These are phyloP conservation scores for Cladophialophora chaetospira DNA, from an alignment of 2,329 filamentous ascomycete species.

Conservation along the genomic window DNA sequence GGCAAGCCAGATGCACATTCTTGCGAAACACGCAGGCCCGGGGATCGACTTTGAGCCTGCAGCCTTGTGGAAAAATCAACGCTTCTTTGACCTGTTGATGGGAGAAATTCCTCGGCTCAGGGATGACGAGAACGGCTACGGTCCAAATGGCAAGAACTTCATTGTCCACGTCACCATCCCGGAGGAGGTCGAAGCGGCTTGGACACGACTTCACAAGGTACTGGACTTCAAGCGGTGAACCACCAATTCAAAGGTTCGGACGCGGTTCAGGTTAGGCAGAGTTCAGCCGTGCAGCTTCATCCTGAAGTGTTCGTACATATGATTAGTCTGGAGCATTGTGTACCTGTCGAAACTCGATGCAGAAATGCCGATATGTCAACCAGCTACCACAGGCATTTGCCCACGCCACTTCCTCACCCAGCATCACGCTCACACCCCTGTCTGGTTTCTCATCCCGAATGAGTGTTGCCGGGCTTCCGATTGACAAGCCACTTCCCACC, in stretches of 20 bases:
- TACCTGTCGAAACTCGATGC: no score
- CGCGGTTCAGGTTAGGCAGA: not conserved
- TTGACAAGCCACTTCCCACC: no score
- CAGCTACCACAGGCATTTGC: no score
- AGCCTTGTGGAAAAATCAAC: slow-evolving; percentile 42
- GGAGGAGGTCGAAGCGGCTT: slow-evolving; percentile 40
- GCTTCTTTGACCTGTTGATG: slow-evolving; percentile 47
- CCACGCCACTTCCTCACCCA: no score
- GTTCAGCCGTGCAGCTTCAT: no score
- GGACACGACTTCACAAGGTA: slow-evolving; percentile 27
- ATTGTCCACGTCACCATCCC: slow-evolving; percentile 50
- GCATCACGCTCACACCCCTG: no score
- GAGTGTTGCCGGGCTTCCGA: no score
- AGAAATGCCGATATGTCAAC: no score
- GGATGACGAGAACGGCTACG: slow-evolving; percentile 48
- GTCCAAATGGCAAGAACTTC: slow-evolving; percentile 47
- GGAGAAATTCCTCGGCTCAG: slow-evolving; percentile 49
- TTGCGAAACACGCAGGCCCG: not conserved
- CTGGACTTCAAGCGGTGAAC: slow-evolving; percentile 16
- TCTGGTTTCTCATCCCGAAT: no score
- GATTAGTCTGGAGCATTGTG: no score
- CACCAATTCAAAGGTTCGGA: not conserved
- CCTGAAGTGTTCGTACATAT: no score
- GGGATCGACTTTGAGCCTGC: slow-evolving; percentile 1
- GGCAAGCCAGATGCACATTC: not conserved